Evolutionary conservation across 306 rosid species (phyloP).

Genomic region (Arachis hypogaea): DNA sequence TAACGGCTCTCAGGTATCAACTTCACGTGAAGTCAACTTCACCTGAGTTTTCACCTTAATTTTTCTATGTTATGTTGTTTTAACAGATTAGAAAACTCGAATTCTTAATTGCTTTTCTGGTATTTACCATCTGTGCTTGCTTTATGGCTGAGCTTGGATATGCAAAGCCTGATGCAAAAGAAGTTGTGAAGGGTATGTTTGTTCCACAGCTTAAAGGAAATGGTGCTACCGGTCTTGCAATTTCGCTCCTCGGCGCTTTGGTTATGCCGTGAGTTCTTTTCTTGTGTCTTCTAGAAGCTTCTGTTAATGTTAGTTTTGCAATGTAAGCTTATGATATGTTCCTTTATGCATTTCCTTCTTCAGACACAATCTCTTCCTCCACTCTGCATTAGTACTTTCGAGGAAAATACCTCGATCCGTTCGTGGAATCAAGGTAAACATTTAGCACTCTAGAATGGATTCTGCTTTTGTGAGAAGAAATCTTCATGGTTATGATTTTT

Average conservation of each 20-base stretch:
- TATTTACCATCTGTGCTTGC: slow-evolving; percentile 75
- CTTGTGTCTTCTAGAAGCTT: not conserved
- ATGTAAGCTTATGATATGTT: not conserved
- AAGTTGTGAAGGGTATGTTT: slow-evolving; percentile 42
- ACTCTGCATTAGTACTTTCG: slow-evolving; percentile 89
- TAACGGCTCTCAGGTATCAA: too few relatives aligned
- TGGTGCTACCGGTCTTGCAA: slow-evolving; percentile 91
- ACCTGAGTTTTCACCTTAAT: not conserved
- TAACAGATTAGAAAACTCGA: slow-evolving; percentile 84
- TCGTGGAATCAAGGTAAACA: slow-evolving; percentile 66
- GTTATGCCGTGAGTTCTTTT: slow-evolving; percentile 83
- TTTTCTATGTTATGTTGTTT: not conserved
- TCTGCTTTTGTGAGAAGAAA: slow-evolving; percentile 5
- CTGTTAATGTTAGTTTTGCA: not conserved
- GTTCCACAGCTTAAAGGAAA: slow-evolving; percentile 63
- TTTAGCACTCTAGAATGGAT: not conserved
- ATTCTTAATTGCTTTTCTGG: slow-evolving; percentile 79
- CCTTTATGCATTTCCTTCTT: slow-evolving; percentile 32
- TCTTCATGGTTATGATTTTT: not conserved
- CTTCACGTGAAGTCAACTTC: too few relatives aligned
- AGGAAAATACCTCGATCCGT: slow-evolving; percentile 82
- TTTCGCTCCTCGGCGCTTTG: slow-evolving; percentile 93
- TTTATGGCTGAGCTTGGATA: slow-evolving; percentile 50
- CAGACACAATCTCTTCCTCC: slow-evolving; percentile 92
- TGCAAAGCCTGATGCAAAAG: slow-evolving; percentile 38